These are phyloP conservation scores for Ambrosia trifida DNA, from an alignment of 129 eudicot genomes.

Conservation along the genomic window DNA sequence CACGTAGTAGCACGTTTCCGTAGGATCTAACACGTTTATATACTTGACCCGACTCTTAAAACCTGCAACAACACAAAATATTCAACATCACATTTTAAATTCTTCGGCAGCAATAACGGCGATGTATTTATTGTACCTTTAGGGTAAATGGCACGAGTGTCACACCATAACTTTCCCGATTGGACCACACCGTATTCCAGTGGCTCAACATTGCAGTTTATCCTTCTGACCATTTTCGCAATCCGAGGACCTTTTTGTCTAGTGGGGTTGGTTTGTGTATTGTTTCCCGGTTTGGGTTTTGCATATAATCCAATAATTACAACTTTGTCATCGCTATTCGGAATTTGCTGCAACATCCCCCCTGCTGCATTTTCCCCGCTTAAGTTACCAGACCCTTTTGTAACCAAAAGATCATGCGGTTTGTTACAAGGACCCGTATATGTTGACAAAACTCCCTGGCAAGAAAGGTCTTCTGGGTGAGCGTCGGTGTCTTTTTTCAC, in stretches of 20 bases:
- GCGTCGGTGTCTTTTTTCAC: slow-evolving; percentile 38
- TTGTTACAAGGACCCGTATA: slow-evolving; percentile 28
- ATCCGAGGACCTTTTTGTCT: slow-evolving; percentile 96
- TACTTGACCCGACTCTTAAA: slow-evolving; percentile 88
- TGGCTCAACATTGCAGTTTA: slow-evolving; percentile 75
- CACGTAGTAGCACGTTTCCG: slow-evolving; percentile 68
- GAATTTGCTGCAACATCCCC: slow-evolving; percentile 31
- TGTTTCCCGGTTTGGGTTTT: slow-evolving; percentile 33
- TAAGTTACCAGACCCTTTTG: slow-evolving; percentile 27
- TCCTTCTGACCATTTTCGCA: slow-evolving; percentile 88
- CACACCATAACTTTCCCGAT: slow-evolving; percentile 77
- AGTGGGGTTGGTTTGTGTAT: slow-evolving; percentile 49
- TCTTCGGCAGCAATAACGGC: slow-evolving; percentile 13
- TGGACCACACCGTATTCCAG: slow-evolving; percentile 70
- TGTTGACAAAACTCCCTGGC: slow-evolving; percentile 24
- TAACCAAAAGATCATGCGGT: slow-evolving; percentile 25
- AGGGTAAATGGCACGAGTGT: slow-evolving; percentile 81
- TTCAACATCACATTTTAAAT: slow-evolving; percentile 12
- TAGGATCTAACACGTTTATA: slow-evolving; percentile 77
- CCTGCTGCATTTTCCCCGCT: slow-evolving; percentile 30
- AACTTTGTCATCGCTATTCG: slow-evolving; percentile 42
- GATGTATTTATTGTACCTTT: slow-evolving; percentile 56
- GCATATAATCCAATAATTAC: slow-evolving; percentile 48
- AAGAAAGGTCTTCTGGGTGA: slow-evolving; percentile 33
- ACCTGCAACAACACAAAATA: slow-evolving; percentile 52